Evolutionary conservation across 306 rosid species (phyloP), one percentile per base, ranked within the genome.

Genomic region (Glycine latifolia): DNA sequence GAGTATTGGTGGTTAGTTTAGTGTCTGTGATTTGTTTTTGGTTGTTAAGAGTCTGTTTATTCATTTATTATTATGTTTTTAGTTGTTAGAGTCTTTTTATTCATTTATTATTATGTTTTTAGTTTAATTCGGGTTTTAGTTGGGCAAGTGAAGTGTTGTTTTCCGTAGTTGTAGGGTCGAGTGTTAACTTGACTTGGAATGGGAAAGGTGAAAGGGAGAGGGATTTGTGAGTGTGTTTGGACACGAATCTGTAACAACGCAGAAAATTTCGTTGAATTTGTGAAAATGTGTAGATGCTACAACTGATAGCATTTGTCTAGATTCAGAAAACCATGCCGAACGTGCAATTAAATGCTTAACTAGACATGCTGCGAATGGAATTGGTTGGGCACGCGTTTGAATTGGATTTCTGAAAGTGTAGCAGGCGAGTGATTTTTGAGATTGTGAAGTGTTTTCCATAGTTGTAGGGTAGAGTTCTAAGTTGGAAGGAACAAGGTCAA

Each of bases 161-260:
- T 50, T 7, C n/a, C 4, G 8, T 41, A 66, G 85, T 75, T 67
- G 54, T 66, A 74, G 41, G 61, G 47, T 55, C 6, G 41, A 10
- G 15, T 73, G 26, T 26, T 26, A 26, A 26, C 31, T 26, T 26
- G 31, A 26, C 31, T 20, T 26, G 31, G 31, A 26, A 1, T 1
- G 31, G 31, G 31, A 1, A 26, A 26, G 31, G 31, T 26, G 31
- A 26, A 26, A 0, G 31, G 31, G 31, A 26, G 31, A 26, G 31
- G 31, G 31, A 26, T 26, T 26, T 26, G 31, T 26, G 31, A 26
- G 31, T 26, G 31, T 26, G 31, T 26, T 26, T 26, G 31, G 31
- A 26, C 31, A 26, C 31, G 31, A 1, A 26, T 26, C 31, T 26
- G 31, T 26, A 26, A 26, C 31, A 26, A 26, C 31, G 31, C 31